Base-by-base conservation (phyloP, 148 eudicot species). In the Nyssa sinensis region DNA sequence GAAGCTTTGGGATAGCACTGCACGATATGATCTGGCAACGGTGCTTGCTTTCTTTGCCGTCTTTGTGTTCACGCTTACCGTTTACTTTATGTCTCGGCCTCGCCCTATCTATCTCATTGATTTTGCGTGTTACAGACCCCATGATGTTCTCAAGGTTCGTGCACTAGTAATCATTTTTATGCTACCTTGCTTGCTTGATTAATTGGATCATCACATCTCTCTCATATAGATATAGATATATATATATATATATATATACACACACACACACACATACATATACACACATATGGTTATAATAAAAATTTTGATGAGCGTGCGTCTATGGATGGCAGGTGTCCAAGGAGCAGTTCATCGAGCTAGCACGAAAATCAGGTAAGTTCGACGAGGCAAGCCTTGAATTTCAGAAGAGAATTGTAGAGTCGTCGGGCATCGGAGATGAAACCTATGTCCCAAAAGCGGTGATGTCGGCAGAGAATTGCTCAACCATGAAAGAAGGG, bases 401-500 rank as follows among this genome's bases (percentile, higher is more conserved):
- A 25, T 95, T 95, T 82, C 91, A 92, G 82, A 81, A 83, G 58
- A 86, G 85, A 67, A 89, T 92, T 5, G 59, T 95, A 0, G 76
- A 90, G 4, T 66, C 94, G 0, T 95, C 97, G 0, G 98, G 98
- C 12, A 78, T 95, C 2, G 98, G 98, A 0, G 91, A 95, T 77
- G 98, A 95, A 71, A 89, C 91, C 13, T 92, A 90, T 71, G 86
- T 95, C 24, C 97, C 98, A 0, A 90, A 86, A 72, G 81, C 91
- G 27, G 81, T 92, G 1, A 69, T 71, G 49, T 81, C 93, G 1
- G 64, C 72, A 2, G 90, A 85, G 35, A 92, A 89, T 71, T 83
- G 79, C 28, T 66, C 85, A 11, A 93, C 97, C 0, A 95, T 95
- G 99, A 95, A 95, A 41, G 96, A 84, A 64, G 99, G 99, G 4